Conservation (phyloP, 1,139 yeast genomes). For the Hansenula lynferdii region DNA sequence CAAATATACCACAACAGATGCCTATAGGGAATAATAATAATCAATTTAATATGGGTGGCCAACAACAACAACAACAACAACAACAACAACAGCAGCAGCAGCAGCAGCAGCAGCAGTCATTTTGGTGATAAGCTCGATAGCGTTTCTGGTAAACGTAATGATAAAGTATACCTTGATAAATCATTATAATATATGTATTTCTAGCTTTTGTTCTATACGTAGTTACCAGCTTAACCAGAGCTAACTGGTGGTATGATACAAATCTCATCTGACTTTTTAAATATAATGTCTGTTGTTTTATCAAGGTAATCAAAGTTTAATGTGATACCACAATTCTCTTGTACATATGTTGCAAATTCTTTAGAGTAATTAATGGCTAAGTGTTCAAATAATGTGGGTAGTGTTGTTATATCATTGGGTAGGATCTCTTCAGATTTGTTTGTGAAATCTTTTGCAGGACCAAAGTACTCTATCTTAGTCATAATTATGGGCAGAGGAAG, state of each 20-base stretch:
- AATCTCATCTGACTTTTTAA: slow-evolving; percentile 10
- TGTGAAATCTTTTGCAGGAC: slow-evolving; percentile 14
- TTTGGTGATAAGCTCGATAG: too few species aligned
- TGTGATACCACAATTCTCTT: slow-evolving; percentile 14
- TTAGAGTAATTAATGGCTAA: slow-evolving; percentile 1
- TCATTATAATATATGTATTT: too few species aligned
- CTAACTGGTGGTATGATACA: slow-evolving; percentile 20
- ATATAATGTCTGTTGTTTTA: neutral
- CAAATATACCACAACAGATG: too few species aligned
- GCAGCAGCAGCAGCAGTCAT: neutral
- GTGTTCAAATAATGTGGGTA: slow-evolving; percentile 3
- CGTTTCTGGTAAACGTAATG: too few species aligned
- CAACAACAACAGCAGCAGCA: slow-evolving; percentile 8
- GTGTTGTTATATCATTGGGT: neutral
- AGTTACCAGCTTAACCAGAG: slow-evolving; percentile 10
- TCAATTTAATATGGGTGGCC: too few species aligned
- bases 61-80: slow-evolving; percentile 4
- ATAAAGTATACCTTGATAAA: too few species aligned
- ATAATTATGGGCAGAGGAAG: too few species aligned
- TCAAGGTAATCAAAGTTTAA: slow-evolving; percentile 14
- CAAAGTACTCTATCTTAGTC: slow-evolving; percentile 11
- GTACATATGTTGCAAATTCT: slow-evolving; percentile 6
- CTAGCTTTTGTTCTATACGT: too few species aligned
- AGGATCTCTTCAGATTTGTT: slow-evolving; percentile 4
- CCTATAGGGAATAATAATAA: too few species aligned